These are phyloP conservation scores for Auricularia sp. DNA, from an alignment of 768 basidiomycete genomes.

Conservation along the genomic window DNA sequence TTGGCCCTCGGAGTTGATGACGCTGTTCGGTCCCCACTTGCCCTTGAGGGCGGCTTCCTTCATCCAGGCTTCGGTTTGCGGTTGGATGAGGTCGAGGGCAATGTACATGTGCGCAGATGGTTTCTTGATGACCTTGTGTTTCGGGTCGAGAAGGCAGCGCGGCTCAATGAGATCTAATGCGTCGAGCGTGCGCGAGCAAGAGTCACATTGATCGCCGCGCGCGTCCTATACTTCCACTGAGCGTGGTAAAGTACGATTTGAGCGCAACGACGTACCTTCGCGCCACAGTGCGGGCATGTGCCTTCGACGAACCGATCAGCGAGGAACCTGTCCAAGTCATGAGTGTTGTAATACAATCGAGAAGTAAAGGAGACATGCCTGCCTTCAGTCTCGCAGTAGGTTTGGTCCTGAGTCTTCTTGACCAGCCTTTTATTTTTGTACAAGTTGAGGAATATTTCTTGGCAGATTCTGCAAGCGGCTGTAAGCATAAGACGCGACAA, in stretches of 20 bases:
- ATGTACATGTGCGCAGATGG: conserved; percentile 89
- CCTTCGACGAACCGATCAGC: conserved; percentile 98
- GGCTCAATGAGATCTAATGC: conserved; percentile 90
- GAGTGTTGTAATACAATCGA: neutral
- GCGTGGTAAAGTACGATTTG: neutral
- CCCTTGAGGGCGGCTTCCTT: conserved; percentile 67
- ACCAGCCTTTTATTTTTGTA: conserved; percentile 67
- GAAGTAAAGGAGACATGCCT: conserved; percentile 13
- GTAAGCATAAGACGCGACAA: neutral
- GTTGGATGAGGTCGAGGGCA: conserved; percentile 73
- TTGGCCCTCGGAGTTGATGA: conserved; percentile 80
- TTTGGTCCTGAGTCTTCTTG: conserved; percentile 83
- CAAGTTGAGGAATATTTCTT: conserved; percentile 80
- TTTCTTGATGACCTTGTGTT: conserved; percentile 65
- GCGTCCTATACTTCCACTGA: conserved; percentile 52
- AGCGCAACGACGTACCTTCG: conserved; percentile 44
- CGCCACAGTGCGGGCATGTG: conserved; percentile 89
- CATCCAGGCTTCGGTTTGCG: conserved; percentile 81
- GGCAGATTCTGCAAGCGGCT: conserved; percentile 58
- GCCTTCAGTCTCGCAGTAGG: conserved; percentile 90
- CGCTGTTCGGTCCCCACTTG: conserved; percentile 87
- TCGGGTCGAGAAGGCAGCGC: conserved; percentile 80
- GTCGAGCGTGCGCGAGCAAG: conserved; percentile 84
- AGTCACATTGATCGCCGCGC: conserved; percentile 96
- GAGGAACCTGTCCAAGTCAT: conserved; percentile 51